Base-by-base conservation (phyloP, 2,329 filamentous ascomycete species). In the Rhexocercosporidium sp. region DNA sequence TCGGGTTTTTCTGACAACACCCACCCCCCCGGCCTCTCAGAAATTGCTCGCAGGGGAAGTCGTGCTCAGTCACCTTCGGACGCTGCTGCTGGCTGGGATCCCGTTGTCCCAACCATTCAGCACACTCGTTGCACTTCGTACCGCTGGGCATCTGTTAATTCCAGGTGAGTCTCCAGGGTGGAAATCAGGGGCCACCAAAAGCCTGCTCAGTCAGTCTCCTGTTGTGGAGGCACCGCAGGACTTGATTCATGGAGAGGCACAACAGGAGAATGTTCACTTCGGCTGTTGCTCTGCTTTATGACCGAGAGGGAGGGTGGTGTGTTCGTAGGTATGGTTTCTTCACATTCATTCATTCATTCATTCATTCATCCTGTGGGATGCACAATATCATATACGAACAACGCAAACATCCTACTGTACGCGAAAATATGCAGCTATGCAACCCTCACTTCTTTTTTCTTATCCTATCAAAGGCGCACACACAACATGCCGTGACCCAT, bases 61-160 rank as follows among this genome's bases (percentile, higher is more conserved):
- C 41, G 25, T 25, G 39, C 46, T 34, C 31, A 56, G 29, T 56
- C 31, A 34, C 29, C 49, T 51, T 62, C 11, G 29, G n/a, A 22
- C n/a, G 16, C 46, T 47, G 44, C 34, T n/a, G n/a, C 53, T 57
- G 53, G 37, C 59, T 51, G 59, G 59, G 59, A 37, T 62, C 27
- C 22, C 27, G 12, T 16, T 27, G 8, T 34, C 31, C 53, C 53
- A 56, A 56, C 53, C 53, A 56, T 56, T 56, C 53, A 56, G 53
- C 53, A 56, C 18, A 18, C 53, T 56, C 53, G 53, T 56, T 31
- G 49, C 53, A 37, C 39, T 47, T 66, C 64, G 59, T 66, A 59
- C 59, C 64, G 64, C 59, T 66, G 64, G 53, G 27, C n/a, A n/a
- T n/a, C 39, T 57, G 54, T 49, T 39, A 62, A 59, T 66, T 66